Evolutionary conservation across 352 stramenopile species (phyloP), one percentile per base, ranked within the genome.

Genomic region (Pythium volutum): DNA sequence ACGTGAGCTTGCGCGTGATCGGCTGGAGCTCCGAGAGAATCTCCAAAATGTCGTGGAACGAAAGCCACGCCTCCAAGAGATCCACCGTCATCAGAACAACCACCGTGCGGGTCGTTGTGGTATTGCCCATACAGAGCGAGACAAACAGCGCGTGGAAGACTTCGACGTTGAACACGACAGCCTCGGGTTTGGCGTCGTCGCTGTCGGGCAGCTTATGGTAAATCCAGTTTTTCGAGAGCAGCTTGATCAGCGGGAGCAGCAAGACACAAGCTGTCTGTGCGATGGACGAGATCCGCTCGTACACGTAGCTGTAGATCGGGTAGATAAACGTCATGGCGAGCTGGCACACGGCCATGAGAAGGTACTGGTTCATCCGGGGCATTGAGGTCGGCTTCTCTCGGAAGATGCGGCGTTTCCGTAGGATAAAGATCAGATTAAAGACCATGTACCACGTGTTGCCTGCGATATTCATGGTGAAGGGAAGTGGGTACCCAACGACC

Each of bases 91-190:
- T 75, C 11, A 86, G 54, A 0, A 56, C 45, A 5, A 66, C 41
- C 0, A 64, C 71, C 1, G 74, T 74, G 5, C 33, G 38, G 29
- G 64, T 62, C 0, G 67, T 78, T 20, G 67, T 55, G 8, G 70
- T 52, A 5, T 50, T 73, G 45, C 80, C 66, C 52, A 87, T 72
- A n/a, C 69, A 73, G 15, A 65, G 69, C 0, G 77, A 63, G 2
- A 84, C 68, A 22, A 69, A 87, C 1, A 87, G 48, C 34, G 75
- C 56, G 54, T 84, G 73, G 49, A 82, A 87, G 43, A 87, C 58
- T 31, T 87, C 70, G 9, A 77, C 70, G 22, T 81, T 80, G 55
- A 87, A 81, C 16, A 81, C 76, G 2, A 84, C 68, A 0, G 64
- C 62, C 56, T 87, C 66, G 1, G 77, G 68, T 29, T 79, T 75